Percentiles rank a stretch among this genome's conserved stretches.
Conservation (phyloP, 2,329 filamentous ascomycete species). For the Xylariaceae sp. region DNA sequence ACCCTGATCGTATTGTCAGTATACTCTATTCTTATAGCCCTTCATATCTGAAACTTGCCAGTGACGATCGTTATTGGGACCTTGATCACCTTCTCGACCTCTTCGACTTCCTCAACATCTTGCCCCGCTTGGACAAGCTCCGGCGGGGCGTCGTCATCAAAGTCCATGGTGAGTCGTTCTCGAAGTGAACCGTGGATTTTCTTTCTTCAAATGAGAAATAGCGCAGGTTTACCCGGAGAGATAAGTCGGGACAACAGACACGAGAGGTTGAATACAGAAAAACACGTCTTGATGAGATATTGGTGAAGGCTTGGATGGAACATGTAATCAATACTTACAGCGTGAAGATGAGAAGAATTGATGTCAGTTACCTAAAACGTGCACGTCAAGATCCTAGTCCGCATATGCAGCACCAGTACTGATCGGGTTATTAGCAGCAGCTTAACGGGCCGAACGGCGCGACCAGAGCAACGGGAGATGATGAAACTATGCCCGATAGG, state of each 20-base stretch:
- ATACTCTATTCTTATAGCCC: background rate
- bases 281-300: too few relatives aligned
- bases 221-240: background rate
- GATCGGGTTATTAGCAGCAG: too few relatives aligned
- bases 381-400: too few relatives aligned
- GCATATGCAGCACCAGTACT: too few relatives aligned
- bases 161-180: constrained; percentile 44
- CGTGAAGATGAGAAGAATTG: too few relatives aligned
- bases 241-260: background rate
- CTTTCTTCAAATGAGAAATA: background rate
- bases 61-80: constrained; percentile 84
- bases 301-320: too few relatives aligned
- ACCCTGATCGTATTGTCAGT: constrained; percentile 52
- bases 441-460: too few relatives aligned
- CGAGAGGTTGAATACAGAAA: too few relatives aligned
- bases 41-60: constrained; percentile 40
- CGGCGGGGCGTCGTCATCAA: constrained; percentile 63
- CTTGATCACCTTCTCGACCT: constrained; percentile 53
- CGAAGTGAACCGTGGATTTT: background rate
- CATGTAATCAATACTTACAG: too few relatives aligned
- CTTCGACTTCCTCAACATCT: constrained; percentile 28
- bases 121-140: constrained; percentile 43
- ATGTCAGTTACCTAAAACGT: too few relatives aligned
- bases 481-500: too few relatives aligned
- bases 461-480: too few relatives aligned